phyloP scores from a whole-genome alignment of 179 eudicot species.

The Dionaea muscipula region DNA sequence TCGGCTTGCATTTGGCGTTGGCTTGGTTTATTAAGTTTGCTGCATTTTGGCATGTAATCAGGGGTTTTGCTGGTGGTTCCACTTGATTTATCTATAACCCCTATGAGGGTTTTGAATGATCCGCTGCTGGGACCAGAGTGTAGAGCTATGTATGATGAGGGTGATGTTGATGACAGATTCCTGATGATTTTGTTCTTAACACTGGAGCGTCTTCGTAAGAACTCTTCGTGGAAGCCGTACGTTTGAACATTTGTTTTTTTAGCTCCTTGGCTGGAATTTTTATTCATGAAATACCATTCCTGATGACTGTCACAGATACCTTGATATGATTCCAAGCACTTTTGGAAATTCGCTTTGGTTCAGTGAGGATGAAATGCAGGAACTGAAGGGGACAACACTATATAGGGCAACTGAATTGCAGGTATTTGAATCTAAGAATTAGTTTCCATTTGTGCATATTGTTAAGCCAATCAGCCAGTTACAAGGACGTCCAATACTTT shows the following conservation, averaged over 20 bases:
- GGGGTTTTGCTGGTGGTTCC: slow-evolving; percentile 77
- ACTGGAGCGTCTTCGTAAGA: slow-evolving; percentile 66
- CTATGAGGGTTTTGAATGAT: slow-evolving; percentile 81
- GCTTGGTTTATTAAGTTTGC: too few relatives aligned
- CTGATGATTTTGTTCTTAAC: slow-evolving; percentile 68
- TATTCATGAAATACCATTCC: neutral
- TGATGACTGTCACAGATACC: slow-evolving; percentile 34
- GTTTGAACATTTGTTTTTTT: slow-evolving; percentile 18
- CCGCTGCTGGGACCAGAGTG: slow-evolving; percentile 71
- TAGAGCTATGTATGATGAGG: slow-evolving; percentile 69
- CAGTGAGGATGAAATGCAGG: slow-evolving; percentile 63
- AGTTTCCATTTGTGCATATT: neutral
- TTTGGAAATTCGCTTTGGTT: slow-evolving; percentile 93
- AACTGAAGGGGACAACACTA: slow-evolving; percentile 69
- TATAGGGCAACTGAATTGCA: slow-evolving; percentile 62
- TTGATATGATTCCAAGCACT: slow-evolving; percentile 76
- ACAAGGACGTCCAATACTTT: neutral
- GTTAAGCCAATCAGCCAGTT: neutral
- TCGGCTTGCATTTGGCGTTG: too few relatives aligned
- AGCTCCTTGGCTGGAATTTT: slow-evolving; percentile 8
- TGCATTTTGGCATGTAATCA: slow-evolving; percentile 12
- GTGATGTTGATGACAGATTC: slow-evolving; percentile 83
- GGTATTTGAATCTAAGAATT: slow-evolving; percentile 24
- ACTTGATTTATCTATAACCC: slow-evolving; percentile 83
- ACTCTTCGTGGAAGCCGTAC: slow-evolving; percentile 93